Evolutionary conservation across 495 filamentous ascomycete genomes (phyloP).

Genomic region (Trichoderma erinaceum): DNA sequence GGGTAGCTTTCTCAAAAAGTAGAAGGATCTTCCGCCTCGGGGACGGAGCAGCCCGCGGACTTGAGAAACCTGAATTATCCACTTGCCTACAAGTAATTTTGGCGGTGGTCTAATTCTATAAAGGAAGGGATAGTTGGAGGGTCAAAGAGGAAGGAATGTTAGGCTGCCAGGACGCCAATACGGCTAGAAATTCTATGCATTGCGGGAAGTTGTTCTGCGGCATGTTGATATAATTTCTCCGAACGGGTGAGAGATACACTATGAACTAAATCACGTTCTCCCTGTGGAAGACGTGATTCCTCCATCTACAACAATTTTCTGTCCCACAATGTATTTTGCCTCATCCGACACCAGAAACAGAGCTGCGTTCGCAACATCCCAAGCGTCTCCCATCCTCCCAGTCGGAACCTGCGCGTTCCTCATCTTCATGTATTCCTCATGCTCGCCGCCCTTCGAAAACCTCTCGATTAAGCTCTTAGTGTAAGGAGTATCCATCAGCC

Average conservation of each 20-base stretch:
- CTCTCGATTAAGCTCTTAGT: constrained; percentile 13
- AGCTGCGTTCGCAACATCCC: constrained; percentile 42
- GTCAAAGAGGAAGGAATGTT: background rate
- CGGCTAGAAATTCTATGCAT: background rate
- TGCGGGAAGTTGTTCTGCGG: background rate
- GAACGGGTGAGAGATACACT: background rate
- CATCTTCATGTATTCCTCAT: constrained; percentile 25
- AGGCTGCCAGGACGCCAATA: background rate
- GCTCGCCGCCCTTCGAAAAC: constrained; percentile 17
- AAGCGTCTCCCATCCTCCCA: constrained; percentile 30
- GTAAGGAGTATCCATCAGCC: constrained; percentile 42
- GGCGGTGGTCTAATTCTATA: background rate
- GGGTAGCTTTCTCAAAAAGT: background rate
- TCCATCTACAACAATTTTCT: constrained; percentile 41
- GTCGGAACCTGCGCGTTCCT: constrained; percentile 32
- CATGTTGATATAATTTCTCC: background rate
- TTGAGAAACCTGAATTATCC: background rate
- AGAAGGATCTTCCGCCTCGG: background rate
- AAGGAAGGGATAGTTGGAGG: background rate
- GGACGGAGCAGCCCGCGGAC: background rate
- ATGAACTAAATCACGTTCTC: constrained; percentile 1
- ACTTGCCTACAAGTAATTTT: background rate
- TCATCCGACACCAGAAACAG: constrained; percentile 43
- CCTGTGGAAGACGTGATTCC: constrained; percentile 19
- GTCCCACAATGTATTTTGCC: constrained; percentile 37